Evolutionary conservation across 805 yeast species (phyloP), one percentile per base, ranked within the genome.

Genomic region (Hanseniaspora vineae): DNA sequence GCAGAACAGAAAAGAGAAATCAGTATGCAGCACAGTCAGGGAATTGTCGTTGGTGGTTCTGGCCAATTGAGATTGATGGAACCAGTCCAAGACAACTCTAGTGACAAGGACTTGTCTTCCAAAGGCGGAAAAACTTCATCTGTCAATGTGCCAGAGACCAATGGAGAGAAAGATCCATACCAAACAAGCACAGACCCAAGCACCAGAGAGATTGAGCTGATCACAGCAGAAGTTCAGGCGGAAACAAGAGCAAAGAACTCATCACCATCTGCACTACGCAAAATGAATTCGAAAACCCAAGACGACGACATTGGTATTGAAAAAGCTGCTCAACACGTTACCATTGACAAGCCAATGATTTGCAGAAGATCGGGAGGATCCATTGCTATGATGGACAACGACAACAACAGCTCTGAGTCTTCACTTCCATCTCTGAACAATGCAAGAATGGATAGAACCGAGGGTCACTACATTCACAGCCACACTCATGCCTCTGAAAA

Each of bases 21-120:
- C 47, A 62, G 54, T 65, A 64, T 56, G 44, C 62, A 61, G 62
- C 69, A 64, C 49, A 80, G 83, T 19, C 74, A 81, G 8, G 89
- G 89, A 29, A 71, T 83, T 32, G 88, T 84, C 2, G 89, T 82
- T 40, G 92, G 90, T 42, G 90, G 89, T 1, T 70, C 84, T 2
- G 87, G 86, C 0, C 80, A 80, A 47, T 64, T 81, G 46, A 77
- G 75, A 45, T 60, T 76, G 42, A 52, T 73, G 17, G 44, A 13
- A 23, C 29, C 29, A 23, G 29, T 23, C 8, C 29, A 23, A 8
- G 29, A 23, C 29, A 8, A 5, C 49, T 45, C 37, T 10, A 12
- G 15, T 12, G 42, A 32, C n/a, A 42, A 42, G 15, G 49, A 9
- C 14, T 42, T 35, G 44, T 42, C 33, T 47, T 17, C 54, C 53